Evolutionary conservation across 352 stramenopile species (phyloP).

Genomic region (Pythium chondricola): DNA sequence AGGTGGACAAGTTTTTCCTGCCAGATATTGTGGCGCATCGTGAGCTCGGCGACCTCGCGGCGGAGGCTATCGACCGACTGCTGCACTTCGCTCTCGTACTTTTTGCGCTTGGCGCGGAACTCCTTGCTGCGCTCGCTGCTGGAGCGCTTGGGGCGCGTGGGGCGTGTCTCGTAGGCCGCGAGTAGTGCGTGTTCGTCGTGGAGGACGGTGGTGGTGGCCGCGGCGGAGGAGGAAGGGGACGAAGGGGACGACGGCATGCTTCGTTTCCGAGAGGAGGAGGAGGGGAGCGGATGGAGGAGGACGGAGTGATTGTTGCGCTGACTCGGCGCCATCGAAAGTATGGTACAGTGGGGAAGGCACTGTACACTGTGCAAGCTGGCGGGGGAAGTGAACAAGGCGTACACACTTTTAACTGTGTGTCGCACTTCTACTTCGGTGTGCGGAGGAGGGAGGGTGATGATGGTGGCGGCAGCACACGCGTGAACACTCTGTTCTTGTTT

Average conservation of each 20-base stretch:
- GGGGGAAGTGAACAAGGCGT: too few relatives aligned
- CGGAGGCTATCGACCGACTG: slow-evolving; percentile 14
- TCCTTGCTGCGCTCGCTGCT: slow-evolving; percentile 26
- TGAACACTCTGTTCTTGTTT: too few relatives aligned
- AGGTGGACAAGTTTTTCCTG: slow-evolving; percentile 20
- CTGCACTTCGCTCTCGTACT: slow-evolving; percentile 23
- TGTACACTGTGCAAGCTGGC: too few relatives aligned
- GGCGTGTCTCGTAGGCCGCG: slow-evolving; percentile 17
- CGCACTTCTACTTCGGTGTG: too few relatives aligned
- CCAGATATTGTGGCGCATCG: slow-evolving; percentile 16
- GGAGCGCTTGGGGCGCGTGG: slow-evolving; percentile 18
- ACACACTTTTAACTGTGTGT: too few relatives aligned
- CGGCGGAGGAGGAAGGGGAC: not conserved
- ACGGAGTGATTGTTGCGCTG: not conserved
- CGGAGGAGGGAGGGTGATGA: too few relatives aligned
- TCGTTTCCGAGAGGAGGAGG: too few relatives aligned
- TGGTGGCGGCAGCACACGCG: too few relatives aligned
- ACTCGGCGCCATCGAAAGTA: too few relatives aligned
- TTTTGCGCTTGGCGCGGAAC: slow-evolving; percentile 26
- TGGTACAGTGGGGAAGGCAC: too few relatives aligned
- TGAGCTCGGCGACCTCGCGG: slow-evolving; percentile 20
- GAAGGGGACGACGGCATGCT: not conserved
- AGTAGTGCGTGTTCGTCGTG: slow-evolving; percentile 17
- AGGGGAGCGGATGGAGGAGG: not conserved
- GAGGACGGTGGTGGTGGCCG: not conserved